phyloP scores from a whole-genome alignment of 75 land plant genomes.

The Sequoia sempervirens region DNA sequence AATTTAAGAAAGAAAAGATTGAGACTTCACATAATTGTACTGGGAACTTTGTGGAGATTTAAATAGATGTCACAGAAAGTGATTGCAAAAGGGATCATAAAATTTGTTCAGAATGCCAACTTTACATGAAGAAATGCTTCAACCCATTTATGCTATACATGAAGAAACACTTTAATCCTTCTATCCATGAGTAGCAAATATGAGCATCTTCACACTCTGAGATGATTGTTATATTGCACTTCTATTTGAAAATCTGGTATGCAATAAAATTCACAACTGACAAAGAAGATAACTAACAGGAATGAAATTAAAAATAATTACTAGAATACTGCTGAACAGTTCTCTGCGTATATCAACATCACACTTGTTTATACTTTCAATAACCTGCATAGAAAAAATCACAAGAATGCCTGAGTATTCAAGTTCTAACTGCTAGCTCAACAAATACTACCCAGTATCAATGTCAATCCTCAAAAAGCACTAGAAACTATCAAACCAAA shows the following conservation, averaged over 20 bases:
- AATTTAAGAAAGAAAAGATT: neutral
- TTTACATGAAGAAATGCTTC: neutral
- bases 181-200: neutral
- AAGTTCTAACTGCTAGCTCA: neutral
- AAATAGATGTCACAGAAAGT: neutral
- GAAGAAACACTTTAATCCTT: neutral
- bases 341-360: constrained; percentile 94
- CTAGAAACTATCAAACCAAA: neutral
- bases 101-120: neutral
- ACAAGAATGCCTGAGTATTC: constrained; percentile 5
- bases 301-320: constrained; percentile 13
- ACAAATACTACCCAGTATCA: neutral
- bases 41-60: neutral
- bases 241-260: neutral
- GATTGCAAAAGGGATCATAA: neutral
- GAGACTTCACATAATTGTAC: neutral
- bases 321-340: constrained; percentile 82
- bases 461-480: neutral
- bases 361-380: constrained; percentile 89
- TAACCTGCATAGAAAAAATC: constrained; percentile 50
- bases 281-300: neutral
- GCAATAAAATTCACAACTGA: neutral
- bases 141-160: neutral
- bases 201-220: neutral
- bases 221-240: neutral